phyloP scores from a whole-genome alignment of 2,329 filamentous ascomycete genomes.

The Neonectria magnoliae region DNA sequence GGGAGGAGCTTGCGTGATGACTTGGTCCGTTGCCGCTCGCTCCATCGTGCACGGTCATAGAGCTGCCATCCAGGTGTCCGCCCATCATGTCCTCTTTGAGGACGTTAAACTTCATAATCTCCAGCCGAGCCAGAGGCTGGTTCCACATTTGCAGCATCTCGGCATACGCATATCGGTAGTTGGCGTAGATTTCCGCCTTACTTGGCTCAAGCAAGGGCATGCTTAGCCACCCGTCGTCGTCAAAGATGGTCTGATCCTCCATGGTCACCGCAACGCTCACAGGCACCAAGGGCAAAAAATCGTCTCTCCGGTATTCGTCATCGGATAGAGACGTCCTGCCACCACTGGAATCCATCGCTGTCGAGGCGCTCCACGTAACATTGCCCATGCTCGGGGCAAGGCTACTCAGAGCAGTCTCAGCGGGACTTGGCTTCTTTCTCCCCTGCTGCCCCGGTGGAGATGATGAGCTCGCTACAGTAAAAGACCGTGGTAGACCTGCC shows the following conservation, averaged over 20 bases:
- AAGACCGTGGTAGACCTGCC: slow-evolving; percentile 63
- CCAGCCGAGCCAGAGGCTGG: slow-evolving; percentile 69
- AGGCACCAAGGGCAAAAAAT: slow-evolving; percentile 58
- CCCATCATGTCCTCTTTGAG: slow-evolving; percentile 58
- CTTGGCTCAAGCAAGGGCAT: slow-evolving; percentile 66
- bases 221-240: slow-evolving; percentile 73
- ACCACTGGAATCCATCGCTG: slow-evolving; percentile 57
- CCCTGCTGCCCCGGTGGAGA: slow-evolving; percentile 56
- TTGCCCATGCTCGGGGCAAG: slow-evolving; percentile 60
- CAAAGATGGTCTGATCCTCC: slow-evolving; percentile 72
- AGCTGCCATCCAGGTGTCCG: slow-evolving; percentile 45
- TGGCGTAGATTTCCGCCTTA: slow-evolving; percentile 61
- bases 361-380: slow-evolving; percentile 61
- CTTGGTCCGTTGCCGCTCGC: slow-evolving; percentile 48
- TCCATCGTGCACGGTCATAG: slow-evolving; percentile 52
- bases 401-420: slow-evolving; percentile 67
- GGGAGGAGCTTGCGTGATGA: slow-evolving; percentile 55
- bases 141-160: slow-evolving; percentile 75
- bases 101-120: slow-evolving; percentile 76
- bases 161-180: slow-evolving; percentile 73
- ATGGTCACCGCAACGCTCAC: slow-evolving; percentile 63
- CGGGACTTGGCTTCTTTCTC: slow-evolving; percentile 69
- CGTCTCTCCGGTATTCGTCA: slow-evolving; percentile 61
- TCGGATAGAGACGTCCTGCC: slow-evolving; percentile 64
- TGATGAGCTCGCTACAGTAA: slow-evolving; percentile 51